Evolutionary conservation across 2,329 filamentous ascomycete genomes (phyloP).

Genomic region (Xylaria hypoxylon): DNA sequence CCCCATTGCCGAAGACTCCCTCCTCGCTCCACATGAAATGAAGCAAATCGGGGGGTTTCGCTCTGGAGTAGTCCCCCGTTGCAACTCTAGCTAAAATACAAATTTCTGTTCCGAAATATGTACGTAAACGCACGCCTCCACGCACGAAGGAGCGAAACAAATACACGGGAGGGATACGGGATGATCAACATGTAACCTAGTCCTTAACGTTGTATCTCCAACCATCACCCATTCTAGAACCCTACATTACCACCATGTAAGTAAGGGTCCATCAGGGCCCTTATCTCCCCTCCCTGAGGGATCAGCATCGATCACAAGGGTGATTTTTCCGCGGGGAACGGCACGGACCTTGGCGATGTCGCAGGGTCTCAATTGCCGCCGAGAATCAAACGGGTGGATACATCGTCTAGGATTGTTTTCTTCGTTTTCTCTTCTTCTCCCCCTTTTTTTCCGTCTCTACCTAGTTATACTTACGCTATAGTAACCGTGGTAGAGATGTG

Average conservation of each 20-base stretch:
- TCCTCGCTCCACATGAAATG: neutral
- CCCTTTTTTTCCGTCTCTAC: neutral
- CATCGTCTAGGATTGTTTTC: neutral
- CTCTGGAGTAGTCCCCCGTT: neutral
- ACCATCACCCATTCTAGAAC: too few relatives aligned
- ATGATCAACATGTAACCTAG: slow-evolving; percentile 1
- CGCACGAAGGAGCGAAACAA: neutral
- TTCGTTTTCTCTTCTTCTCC: neutral
- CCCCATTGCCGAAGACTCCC: neutral
- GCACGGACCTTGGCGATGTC: slow-evolving; percentile 22
- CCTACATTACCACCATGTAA: too few relatives aligned
- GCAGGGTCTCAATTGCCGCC: slow-evolving; percentile 4
- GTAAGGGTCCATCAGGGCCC: neutral
- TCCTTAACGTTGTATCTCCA: neutral
- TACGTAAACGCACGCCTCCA: neutral
- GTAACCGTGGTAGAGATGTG: neutral
- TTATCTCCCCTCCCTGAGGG: neutral
- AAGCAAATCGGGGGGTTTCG: neutral
- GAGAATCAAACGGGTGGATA: slow-evolving; percentile 16
- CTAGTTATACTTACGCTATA: neutral
- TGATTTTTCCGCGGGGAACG: slow-evolving; percentile 1
- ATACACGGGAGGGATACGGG: too few relatives aligned
- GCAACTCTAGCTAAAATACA: neutral
- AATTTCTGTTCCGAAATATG: neutral
- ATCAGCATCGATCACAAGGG: slow-evolving; percentile 11